Evolutionary conservation across 2,329 filamentous ascomycete species (phyloP), one percentile per base, ranked within the genome.

Genomic region (Calcarisporium arbuscula): DNA sequence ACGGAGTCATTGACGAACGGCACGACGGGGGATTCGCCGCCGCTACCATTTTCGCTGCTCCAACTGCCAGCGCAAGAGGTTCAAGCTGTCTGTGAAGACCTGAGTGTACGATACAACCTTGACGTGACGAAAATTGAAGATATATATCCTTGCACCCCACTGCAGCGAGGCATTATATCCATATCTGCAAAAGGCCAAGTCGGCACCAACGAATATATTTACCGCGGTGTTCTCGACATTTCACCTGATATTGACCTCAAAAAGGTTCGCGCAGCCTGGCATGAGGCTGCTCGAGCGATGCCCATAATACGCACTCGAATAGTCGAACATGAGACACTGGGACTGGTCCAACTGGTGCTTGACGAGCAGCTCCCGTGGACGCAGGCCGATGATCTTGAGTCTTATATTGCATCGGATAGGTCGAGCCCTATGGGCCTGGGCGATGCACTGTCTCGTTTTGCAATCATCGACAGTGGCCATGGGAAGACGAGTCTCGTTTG

Each of bases 101-200:
- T 30, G 11, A 17, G 27, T 17, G 15, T 11, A 20, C 21, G 19
- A 8, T 23, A 19, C 16, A 10, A 35, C 18, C n/a, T 35, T 4
- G 34, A 30, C 12, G 14, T 20, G 12, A 10, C 27, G 7, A 14
- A n/a, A 5, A 38, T 56, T 14, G 47, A 57, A 18, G 60, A 64
- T 39, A 35, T 54, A 1, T 63, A 55, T 27, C 61, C 61, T 6
- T 61, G 58, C 38, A 55, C 57, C 2, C 43, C 55, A 3, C 38
- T 62, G 4, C 60, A 64, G 28, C 53, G 56, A 37, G 56, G 58
- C 4, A 47, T 65, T 4, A 42, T 64, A 28, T 49, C 56, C 0
- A 36, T 60, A 4, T 50, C 56, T 3, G 38, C 43, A 2, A 47
- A 47, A 18, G 29, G 35, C 4, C n/a, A n/a, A n/a, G n/a, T n/a